Conservation (phyloP, 2,329 filamentous ascomycete species). For the Cryphonectria nitschkei region DNA sequence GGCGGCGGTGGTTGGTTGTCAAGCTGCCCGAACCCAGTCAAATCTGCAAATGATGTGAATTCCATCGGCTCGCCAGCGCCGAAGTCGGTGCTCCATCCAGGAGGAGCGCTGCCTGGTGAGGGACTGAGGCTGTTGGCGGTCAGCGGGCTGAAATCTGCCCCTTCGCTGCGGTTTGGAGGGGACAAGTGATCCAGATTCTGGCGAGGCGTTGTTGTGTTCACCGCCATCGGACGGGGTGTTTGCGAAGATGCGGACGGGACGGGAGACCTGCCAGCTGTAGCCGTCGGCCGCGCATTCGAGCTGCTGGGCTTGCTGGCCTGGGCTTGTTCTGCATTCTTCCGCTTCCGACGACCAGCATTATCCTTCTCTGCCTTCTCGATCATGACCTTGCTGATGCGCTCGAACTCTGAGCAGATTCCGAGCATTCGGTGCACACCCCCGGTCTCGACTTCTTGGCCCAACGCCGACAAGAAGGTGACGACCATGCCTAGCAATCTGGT, state of each 20-base stretch:
- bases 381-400: constrained; percentile 87
- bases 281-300: constrained; percentile 15
- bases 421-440: constrained; percentile 94
- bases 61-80: constrained; percentile 38
- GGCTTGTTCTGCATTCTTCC: constrained; percentile 60
- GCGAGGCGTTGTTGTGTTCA: constrained; percentile 38
- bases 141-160: constrained; percentile 44
- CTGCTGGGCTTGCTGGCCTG: constrained; percentile 21
- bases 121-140: constrained; percentile 43
- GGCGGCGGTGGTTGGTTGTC: constrained; percentile 32
- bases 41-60: constrained; percentile 46
- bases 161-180: constrained; percentile 34
- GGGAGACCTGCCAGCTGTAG: constrained; percentile 12
- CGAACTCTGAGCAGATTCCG: constrained; percentile 92
- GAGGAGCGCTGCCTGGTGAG: constrained; percentile 50
- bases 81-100: constrained; percentile 53
- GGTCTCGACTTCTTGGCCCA: constrained; percentile 87
- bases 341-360: constrained; percentile 76
- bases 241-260: constrained; percentile 34
- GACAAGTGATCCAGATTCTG: constrained; percentile 37
- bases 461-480: constrained; percentile 85
- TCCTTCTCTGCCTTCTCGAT: constrained; percentile 92
- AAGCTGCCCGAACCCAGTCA: constrained; percentile 48
- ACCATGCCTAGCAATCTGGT: constrained; percentile 90
- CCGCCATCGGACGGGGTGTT: constrained; percentile 38